Conservation (phyloP, 768 basidiomycete species). For the Tulasnella sp. region DNA sequence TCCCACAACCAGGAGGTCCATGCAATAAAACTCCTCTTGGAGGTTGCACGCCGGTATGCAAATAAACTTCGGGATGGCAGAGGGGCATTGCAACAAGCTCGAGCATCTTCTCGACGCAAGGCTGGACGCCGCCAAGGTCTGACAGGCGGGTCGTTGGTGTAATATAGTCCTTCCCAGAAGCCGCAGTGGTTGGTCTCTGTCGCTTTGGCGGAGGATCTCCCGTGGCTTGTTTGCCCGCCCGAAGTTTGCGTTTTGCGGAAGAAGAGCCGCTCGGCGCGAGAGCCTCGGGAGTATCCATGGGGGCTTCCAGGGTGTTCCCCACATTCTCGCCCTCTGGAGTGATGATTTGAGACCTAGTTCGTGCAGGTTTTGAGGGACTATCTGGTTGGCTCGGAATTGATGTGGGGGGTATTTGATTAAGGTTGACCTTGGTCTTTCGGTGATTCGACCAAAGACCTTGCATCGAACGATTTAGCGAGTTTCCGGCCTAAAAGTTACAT, state of each 20-base stretch:
- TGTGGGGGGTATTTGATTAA: constrained; percentile 39
- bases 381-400: constrained; percentile 26
- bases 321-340: constrained; percentile 19
- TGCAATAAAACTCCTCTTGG: constrained; percentile 88
- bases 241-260: constrained; percentile 54
- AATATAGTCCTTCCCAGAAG: constrained; percentile 48
- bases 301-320: background rate
- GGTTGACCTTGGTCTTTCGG: constrained; percentile 55
- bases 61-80: constrained; percentile 89
- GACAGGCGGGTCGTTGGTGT: constrained; percentile 72
- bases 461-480: constrained; percentile 69
- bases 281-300: constrained; percentile 21
- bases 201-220: constrained; percentile 14
- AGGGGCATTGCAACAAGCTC: constrained; percentile 96
- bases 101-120: constrained; percentile 83
- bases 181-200: constrained; percentile 18
- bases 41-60: constrained; percentile 86
- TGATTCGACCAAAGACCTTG: constrained; percentile 71
- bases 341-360: constrained; percentile 25
- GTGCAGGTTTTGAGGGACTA: constrained; percentile 28
- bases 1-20: constrained; percentile 96
- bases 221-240: constrained; percentile 37
- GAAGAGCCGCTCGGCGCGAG: constrained; percentile 21
- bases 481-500: constrained; percentile 28
- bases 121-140: constrained; percentile 80